Evolutionary conservation across 176 grass and related monocot genomes (phyloP), one percentile per base, ranked within the genome.

Genomic region (Echinochloa phyllopogon): DNA sequence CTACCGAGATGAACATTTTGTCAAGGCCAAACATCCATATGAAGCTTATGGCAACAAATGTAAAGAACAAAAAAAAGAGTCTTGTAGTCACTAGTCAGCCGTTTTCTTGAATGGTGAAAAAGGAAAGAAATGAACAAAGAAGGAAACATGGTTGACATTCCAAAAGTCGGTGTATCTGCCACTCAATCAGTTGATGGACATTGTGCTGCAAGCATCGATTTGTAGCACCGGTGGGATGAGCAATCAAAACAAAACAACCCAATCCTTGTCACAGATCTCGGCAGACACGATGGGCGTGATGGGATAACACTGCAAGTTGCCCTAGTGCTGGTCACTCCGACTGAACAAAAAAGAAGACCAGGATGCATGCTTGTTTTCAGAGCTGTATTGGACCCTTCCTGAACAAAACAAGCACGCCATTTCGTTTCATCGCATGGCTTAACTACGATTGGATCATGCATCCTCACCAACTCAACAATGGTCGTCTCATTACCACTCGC

Each of bases 121-220:
- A 24, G n/a, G n/a, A 27, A 4, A 10, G 12, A 67, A 36, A n/a
- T 5, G 15, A 64, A 52, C 50, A 52, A 52, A 52, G 51, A 13
- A 38, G 8, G 12, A 65, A 33, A 49, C 21, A 47, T 17, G 73
- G 74, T 77, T 77, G 73, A 77, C 83, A 77, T 84, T 40, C 23
- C 3, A 27, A 23, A 83, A 84, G 60, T 7, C 10, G 17, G 16
- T 37, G 58, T 41, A 8, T 52, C 82, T 12, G 10, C 25, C 68
- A 44, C 25, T 43, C 27, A 64, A 6, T n/a, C 33, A 25, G 59
- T 33, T 29, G 36, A 33, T 14, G 24, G 17, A 64, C n/a, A 41
- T 43, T 15, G 15, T 76, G 48, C 47, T 56, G 16, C 49, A 51
- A 33, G 52, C 66, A 71, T 17, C 16, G 18, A 52, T 16, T 15